Percentiles rank a stretch among this genome's conserved stretches.
These are phyloP conservation scores for Linanthus parryae DNA, from an alignment of 148 eudicot species.

Conservation along the genomic window DNA sequence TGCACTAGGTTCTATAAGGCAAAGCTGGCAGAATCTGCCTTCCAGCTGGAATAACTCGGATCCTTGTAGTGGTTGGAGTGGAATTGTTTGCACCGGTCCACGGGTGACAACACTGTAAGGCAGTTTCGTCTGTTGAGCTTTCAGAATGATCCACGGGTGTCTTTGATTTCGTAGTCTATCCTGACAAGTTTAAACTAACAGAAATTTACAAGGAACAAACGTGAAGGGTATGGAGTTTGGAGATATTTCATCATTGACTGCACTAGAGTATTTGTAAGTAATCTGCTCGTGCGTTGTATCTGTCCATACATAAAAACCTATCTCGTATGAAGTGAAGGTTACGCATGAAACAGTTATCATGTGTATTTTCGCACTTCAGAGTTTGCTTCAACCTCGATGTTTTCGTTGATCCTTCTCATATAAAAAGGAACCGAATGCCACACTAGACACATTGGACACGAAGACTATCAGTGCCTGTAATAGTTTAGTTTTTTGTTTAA, in stretches of 20 bases:
- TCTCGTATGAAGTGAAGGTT: too few relatives aligned
- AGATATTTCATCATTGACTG: conserved; percentile 29
- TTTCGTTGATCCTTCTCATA: too few relatives aligned
- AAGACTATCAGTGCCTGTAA: too few relatives aligned
- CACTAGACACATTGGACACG: too few relatives aligned
- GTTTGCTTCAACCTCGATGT: too few relatives aligned
- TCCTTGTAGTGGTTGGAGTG: conserved; percentile 69
- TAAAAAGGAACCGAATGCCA: too few relatives aligned
- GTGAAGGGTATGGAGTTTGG: conserved; percentile 31
- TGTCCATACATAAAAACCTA: too few relatives aligned
- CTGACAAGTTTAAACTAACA: conserved; percentile 4
- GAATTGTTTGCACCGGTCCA: conserved; percentile 42
- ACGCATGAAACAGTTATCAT: too few relatives aligned
- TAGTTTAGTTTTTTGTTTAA: not conserved
- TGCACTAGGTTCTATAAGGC: conserved; percentile 30
- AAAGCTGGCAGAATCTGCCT: conserved; percentile 44
- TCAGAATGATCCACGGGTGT: not conserved
- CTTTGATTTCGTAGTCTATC: not conserved
- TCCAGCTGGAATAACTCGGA: conserved; percentile 51
- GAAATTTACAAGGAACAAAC: conserved; percentile 33
- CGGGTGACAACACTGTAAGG: conserved; percentile 56
- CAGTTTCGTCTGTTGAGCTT: not conserved
- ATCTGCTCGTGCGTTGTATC: too few relatives aligned
- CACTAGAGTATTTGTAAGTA: conserved; percentile 35
- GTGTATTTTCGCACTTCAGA: too few relatives aligned